phyloP scores from a whole-genome alignment of 495 filamentous ascomycete species.

The Penicillium tannophilum region DNA sequence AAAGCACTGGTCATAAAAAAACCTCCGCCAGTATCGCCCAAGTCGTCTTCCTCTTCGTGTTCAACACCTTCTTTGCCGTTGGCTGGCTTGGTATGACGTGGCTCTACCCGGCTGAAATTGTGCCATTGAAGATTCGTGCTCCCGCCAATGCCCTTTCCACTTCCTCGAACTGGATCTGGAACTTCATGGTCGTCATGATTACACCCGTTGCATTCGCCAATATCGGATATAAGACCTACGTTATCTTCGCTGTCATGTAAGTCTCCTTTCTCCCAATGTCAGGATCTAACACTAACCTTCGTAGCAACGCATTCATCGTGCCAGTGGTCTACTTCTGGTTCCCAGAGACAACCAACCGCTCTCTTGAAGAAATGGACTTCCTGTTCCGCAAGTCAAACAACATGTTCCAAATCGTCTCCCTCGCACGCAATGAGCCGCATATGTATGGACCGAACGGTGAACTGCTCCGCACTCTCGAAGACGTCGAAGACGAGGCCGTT shows the following conservation, averaged over 20 bases:
- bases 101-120: slow-evolving; percentile 70
- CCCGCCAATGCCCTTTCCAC: slow-evolving; percentile 67
- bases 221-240: slow-evolving; percentile 66
- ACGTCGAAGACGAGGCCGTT: slow-evolving; percentile 41
- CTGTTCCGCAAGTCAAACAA: slow-evolving; percentile 68
- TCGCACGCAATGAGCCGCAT: slow-evolving; percentile 61
- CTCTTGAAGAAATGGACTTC: slow-evolving; percentile 74
- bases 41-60: slow-evolving; percentile 68
- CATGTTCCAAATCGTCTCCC: slow-evolving; percentile 59
- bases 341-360: slow-evolving; percentile 72
- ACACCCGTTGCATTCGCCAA: slow-evolving; percentile 63
- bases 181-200: slow-evolving; percentile 66
- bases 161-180: slow-evolving; percentile 64
- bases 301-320: slow-evolving; percentile 67
- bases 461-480: slow-evolving; percentile 45
- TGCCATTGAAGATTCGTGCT: slow-evolving; percentile 64
- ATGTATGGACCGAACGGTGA: slow-evolving; percentile 75
- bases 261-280: not conserved
- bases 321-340: slow-evolving; percentile 75
- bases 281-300: slow-evolving; percentile 16
- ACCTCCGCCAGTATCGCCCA: slow-evolving; percentile 51
- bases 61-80: slow-evolving; percentile 76
- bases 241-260: slow-evolving; percentile 67
- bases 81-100: slow-evolving; percentile 79
- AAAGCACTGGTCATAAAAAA: slow-evolving; percentile 26